phyloP scores from a whole-genome alignment of 805 yeast genomes.

The Nakazawaea sp. region DNA sequence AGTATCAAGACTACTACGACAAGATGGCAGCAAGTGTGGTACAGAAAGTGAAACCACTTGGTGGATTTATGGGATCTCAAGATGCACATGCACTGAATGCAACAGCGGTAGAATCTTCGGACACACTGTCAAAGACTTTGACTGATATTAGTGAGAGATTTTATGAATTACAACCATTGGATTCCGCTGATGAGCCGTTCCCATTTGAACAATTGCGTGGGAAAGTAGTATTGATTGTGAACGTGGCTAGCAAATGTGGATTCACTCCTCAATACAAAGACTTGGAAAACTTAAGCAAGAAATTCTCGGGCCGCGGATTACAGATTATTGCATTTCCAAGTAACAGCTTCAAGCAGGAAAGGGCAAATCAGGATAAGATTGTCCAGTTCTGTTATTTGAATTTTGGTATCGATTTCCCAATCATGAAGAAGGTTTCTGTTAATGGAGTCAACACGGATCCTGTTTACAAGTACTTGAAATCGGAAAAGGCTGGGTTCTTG shows the following conservation, averaged over 20 bases:
- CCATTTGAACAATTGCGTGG: conserved; percentile 60
- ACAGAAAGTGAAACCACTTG: no score
- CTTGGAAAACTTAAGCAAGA: conserved; percentile 49
- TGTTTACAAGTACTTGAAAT: conserved; percentile 65
- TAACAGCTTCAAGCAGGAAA: conserved; percentile 68
- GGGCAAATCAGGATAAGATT: conserved; percentile 52
- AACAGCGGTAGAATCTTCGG: no score
- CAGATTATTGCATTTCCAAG: conserved; percentile 74
- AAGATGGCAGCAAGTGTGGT: no score
- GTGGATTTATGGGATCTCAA: no score
- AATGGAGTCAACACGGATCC: conserved; percentile 72
- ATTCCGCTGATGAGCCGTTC: conserved; percentile 51
- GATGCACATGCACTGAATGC: no score
- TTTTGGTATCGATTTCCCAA: conserved; percentile 83
- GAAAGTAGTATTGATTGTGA: conserved; percentile 63
- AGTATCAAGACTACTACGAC: no score
- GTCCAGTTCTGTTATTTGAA: conserved; percentile 58
- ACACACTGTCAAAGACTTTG: no score
- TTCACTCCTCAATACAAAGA: conserved; percentile 60
- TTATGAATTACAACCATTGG: conserved; percentile 62
- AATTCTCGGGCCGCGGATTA: conserved; percentile 48
- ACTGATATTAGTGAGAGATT: no score
- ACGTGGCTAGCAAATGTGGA: conserved; percentile 18
- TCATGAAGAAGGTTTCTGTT: conserved; percentile 72
- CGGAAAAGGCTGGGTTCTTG: conserved; percentile 41